Conservation (phyloP, 208 protist species). For the Wallacemonas sp. region DNA sequence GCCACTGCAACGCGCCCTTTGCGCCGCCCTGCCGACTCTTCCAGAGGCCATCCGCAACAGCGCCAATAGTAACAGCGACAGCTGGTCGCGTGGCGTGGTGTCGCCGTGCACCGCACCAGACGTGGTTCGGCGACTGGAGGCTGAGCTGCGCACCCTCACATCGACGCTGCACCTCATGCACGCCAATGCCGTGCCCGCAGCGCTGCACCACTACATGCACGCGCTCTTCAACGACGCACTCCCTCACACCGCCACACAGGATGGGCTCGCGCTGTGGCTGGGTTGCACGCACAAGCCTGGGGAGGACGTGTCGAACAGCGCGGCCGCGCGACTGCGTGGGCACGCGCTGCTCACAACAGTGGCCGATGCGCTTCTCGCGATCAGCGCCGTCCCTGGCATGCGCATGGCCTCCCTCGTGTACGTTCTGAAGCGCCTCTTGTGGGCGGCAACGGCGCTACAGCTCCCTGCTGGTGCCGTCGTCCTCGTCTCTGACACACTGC, state of each 20-base stretch:
- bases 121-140: constrained; percentile 19
- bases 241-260: not conserved
- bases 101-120: not conserved
- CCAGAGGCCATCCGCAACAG: not conserved
- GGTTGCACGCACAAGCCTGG: not conserved
- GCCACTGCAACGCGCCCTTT: constrained; percentile 1
- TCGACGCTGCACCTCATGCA: constrained; percentile 20
- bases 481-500: constrained; percentile 9
- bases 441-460: constrained; percentile 8
- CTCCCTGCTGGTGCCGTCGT: not conserved
- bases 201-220: constrained; percentile 30
- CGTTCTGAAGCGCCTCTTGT: constrained; percentile 32
- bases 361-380: constrained; percentile 13
- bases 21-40: not conserved
- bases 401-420: constrained; percentile 25
- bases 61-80: not conserved
- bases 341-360: constrained; percentile 21
- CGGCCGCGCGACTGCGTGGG: constrained; percentile 2
- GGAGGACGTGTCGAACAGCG: not conserved
- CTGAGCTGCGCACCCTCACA: constrained; percentile 22
- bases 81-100: constrained; percentile 7
- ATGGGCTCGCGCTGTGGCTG: not conserved
- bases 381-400: constrained; percentile 33
- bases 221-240: constrained; percentile 25
- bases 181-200: constrained; percentile 1